A percentile compares a stretch with the other conserved stretches of the same genome.
These are phyloP conservation scores for Senecio squalidus DNA, from an alignment of 140 eudicot genomes.

Conservation along the genomic window DNA sequence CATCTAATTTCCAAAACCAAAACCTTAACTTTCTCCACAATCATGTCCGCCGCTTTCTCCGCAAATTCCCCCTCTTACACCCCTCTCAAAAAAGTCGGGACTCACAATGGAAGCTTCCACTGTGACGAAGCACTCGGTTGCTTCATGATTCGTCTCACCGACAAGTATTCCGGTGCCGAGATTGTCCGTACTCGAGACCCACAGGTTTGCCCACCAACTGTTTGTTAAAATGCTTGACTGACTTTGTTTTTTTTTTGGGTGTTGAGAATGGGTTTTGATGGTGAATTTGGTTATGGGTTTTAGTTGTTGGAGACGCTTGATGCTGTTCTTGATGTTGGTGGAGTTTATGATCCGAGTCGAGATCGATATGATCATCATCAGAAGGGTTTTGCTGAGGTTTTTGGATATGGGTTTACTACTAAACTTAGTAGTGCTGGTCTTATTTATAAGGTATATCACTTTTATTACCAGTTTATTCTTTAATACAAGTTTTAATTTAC, in stretches of 20 bases:
- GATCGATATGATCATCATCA: conserved; percentile 96
- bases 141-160: conserved; percentile 92
- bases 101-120: conserved; percentile 98
- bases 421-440: conserved; percentile 99
- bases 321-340: conserved; percentile 98
- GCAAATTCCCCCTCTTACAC: conserved; percentile 26
- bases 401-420: conserved; percentile 87
- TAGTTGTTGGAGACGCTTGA: conserved; percentile 85
- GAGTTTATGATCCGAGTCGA: conserved; percentile 75
- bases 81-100: conserved; percentile 64
- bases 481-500: too few relatives aligned
- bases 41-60: conserved; percentile 51
- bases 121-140: conserved; percentile 99
- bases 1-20: not conserved
- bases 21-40: conserved; percentile 19
- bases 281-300: not conserved
- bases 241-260: not conserved
- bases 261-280: not conserved
- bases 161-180: conserved; percentile 58
- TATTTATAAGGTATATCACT: conserved; percentile 67
- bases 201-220: conserved; percentile 39
- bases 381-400: conserved; percentile 93
- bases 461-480: too few relatives aligned
- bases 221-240: conserved; percentile 23
- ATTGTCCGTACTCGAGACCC: conserved; percentile 84